A percentile compares a stretch with the other conserved stretches of the same genome.
Conservation (phyloP, 108 stramenopile species). For the Aurantiochytrium sp. region DNA sequence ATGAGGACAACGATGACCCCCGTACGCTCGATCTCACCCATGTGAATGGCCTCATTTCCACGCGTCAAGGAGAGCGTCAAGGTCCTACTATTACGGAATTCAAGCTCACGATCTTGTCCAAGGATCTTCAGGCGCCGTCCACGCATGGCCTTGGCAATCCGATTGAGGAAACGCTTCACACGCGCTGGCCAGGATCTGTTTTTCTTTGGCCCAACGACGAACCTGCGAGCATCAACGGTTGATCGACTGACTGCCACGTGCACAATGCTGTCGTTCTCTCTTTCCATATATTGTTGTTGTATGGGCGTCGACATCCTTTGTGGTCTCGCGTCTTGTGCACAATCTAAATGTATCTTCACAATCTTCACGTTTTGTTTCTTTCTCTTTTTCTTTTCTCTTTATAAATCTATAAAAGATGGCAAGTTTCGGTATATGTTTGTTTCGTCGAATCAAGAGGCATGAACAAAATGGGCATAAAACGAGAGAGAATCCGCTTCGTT, state of each 20-base stretch:
- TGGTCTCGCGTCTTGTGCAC: not conserved
- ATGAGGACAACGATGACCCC: not conserved
- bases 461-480: too few relatives aligned
- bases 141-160: constrained; percentile 2
- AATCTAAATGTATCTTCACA: not conserved
- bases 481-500: too few relatives aligned
- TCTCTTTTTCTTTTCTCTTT: not conserved
- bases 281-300: not conserved
- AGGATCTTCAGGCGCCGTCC: constrained; percentile 5
- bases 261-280: not conserved
- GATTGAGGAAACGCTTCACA: not conserved
- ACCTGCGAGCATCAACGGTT: not conserved
- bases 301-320: not conserved
- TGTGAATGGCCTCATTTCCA: not conserved
- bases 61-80: not conserved
- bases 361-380: too few relatives aligned
- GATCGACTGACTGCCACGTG: not conserved
- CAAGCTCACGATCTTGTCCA: not conserved
- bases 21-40: not conserved
- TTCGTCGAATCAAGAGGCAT: too few relatives aligned
- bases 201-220: constrained; percentile 12
- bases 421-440: too few relatives aligned
- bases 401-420: too few relatives aligned
- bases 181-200: constrained; percentile 6
- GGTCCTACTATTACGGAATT: not conserved